Evolutionary conservation across 164 flowering plant genomes (phyloP), one percentile per base, ranked within the genome.

Genomic region (Malania oleifera): DNA sequence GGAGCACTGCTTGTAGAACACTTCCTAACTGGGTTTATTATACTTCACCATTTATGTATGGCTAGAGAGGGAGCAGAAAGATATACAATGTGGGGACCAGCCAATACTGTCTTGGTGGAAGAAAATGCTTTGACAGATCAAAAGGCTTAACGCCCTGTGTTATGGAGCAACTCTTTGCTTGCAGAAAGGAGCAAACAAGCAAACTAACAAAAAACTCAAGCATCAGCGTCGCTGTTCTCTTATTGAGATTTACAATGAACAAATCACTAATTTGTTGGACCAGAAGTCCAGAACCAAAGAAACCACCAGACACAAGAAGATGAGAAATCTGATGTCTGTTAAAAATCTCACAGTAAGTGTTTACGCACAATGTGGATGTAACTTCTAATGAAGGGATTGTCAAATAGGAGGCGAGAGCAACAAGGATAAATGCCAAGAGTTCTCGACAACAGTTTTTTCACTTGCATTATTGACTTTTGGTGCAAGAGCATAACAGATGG

Each of bases 21-120:
- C 62, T 90, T 97, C 61, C 68, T 93, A 54, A 80, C 96, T 48
- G 99, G 99, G 35, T 93, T 93, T 65, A 93, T n/a, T n/a, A 93
- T 70, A 90, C 97, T 68, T 88, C 99, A 5, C 88, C 90, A 26
- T 93, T 93, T 75, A 96, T 97, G 27, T 93, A 93, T 70, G 99
- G 99, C 22, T 97, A 93, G 96, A 97, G 97, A 97, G 15, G 91
- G 97, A 51, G 99, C 97, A 28, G 91, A 95, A 71, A 95, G 97
- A 0, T 93, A 83, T 52, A 95, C 99, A 0, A 90, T 95, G 80
- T 90, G 91, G 96, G 97, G 99, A 66, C 95, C 99, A 19, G 73
- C 96, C 66, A 86, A 86, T 55, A n/a, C n/a, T n/a, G 91, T 89
- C 50, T 78, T 90, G 79, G 69, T 75, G 66, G 88, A 83, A 49